phyloP scores from a whole-genome alignment of 2,329 filamentous ascomycete genomes.

The Fusarium phyllophilum region DNA sequence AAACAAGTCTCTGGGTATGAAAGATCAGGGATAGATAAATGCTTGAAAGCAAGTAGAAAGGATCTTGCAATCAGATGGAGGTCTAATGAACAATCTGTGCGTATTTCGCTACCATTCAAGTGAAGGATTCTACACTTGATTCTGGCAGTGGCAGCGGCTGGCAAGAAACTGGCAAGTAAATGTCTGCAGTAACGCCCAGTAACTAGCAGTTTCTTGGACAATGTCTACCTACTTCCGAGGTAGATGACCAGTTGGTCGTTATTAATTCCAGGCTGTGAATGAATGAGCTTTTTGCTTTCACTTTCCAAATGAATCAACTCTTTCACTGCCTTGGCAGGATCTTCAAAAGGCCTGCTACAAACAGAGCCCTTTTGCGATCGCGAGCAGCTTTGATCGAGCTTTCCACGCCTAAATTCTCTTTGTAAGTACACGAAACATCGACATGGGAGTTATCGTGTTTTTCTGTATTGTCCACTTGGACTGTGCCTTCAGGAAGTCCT shows the following conservation, averaged over 20 bases:
- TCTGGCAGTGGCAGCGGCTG: conserved; percentile 33
- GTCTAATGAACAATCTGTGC: not conserved
- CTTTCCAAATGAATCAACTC: conserved; percentile 15
- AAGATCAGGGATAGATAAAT: not conserved
- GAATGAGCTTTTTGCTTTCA: not conserved
- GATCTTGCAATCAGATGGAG: not conserved
- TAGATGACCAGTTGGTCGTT: not conserved
- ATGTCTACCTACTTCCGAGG: not conserved
- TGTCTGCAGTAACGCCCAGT: conserved; percentile 5
- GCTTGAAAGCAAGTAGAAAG: not conserved
- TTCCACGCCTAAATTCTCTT: conserved; percentile 2
- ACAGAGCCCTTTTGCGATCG: conserved; percentile 38
- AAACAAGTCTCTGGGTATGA: not conserved
- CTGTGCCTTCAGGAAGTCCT: conserved; percentile 23
- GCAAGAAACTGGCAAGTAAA: conserved; percentile 19
- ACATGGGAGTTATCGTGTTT: not conserved
- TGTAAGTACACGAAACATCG: conserved; percentile 4
- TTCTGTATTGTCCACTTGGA: conserved; percentile 22
- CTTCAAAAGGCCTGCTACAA: conserved; percentile 40
- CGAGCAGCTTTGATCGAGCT: conserved; percentile 30
- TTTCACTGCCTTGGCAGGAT: conserved; percentile 35
- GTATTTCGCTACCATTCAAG: not conserved
- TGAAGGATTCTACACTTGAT: conserved; percentile 1
- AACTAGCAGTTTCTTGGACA: not conserved
- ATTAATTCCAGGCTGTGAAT: not conserved